phyloP scores from a whole-genome alignment of 352 stramenopile genomes.

The Pythium plurisporium region DNA sequence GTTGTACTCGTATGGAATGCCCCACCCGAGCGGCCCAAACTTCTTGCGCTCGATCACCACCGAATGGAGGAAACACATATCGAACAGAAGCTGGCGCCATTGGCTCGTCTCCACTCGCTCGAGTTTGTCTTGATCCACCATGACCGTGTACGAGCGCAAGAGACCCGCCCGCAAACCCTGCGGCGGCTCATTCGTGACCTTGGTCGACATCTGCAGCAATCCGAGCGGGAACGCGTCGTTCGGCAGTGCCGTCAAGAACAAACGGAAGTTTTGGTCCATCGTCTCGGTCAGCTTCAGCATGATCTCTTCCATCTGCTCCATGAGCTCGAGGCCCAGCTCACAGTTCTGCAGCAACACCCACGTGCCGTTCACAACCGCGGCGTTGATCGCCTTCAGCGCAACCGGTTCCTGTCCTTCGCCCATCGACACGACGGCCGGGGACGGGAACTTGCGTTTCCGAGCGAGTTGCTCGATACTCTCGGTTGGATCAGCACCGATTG shows the following conservation, averaged over 20 bases:
- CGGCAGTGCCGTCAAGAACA: constrained; percentile 97
- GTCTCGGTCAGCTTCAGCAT: constrained; percentile 93
- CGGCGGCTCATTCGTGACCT: constrained; percentile 98
- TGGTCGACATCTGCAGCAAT: constrained; percentile 98
- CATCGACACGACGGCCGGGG: constrained; percentile 95
- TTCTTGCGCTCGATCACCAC: constrained; percentile 98
- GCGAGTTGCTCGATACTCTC: constrained; percentile 97
- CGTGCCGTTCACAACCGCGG: constrained; percentile 94
- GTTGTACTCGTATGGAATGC: constrained; percentile 99
- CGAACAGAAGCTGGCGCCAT: constrained; percentile 96
- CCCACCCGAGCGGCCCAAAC: constrained; percentile 97
- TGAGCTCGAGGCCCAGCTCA: constrained; percentile 96
- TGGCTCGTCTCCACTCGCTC: constrained; percentile 95
- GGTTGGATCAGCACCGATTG: constrained; percentile 95
- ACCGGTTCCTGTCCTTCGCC: constrained; percentile 98
- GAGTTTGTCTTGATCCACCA: constrained; percentile 98
- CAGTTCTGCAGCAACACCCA: constrained; percentile 99
- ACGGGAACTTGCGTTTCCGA: constrained; percentile 95
- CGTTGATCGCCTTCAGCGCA: constrained; percentile 96
- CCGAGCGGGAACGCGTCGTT: constrained; percentile 96
- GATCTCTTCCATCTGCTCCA: constrained; percentile 98
- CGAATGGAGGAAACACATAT: constrained; percentile 97
- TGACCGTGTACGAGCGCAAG: constrained; percentile 96
- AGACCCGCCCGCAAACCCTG: constrained; percentile 94
- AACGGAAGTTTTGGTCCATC: constrained; percentile 94